Conservation (phyloP, 2,329 filamentous ascomycete genomes). For the Verticillium alfalfae region DNA sequence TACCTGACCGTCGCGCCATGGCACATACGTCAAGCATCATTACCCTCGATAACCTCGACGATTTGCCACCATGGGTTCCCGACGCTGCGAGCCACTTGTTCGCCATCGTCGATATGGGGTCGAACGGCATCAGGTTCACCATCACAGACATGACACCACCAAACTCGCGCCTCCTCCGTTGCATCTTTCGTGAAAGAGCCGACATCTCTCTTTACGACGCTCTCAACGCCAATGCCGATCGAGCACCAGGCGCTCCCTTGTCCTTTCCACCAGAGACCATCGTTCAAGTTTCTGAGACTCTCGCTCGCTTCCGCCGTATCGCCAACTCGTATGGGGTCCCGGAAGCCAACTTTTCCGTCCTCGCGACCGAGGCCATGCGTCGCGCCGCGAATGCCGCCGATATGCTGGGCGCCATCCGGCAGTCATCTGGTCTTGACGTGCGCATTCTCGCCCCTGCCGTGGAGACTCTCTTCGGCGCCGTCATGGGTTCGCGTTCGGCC, state of each 20-base stretch:
- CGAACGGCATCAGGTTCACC: conserved; percentile 91
- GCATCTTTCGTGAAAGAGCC: conserved; percentile 71
- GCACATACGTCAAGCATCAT: conserved; percentile 29
- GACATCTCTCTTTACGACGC: conserved; percentile 86
- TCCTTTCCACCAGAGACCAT: conserved; percentile 54
- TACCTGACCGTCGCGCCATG: not conserved
- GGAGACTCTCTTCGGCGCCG: conserved; percentile 75
- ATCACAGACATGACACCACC: conserved; percentile 75
- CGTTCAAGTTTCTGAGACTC: conserved; percentile 55
- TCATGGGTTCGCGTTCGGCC: conserved; percentile 72
- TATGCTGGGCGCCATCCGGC: conserved; percentile 61
- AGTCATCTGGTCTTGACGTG: conserved; percentile 58
- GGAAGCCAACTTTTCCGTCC: conserved; percentile 58
- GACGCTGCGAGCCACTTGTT: conserved; percentile 43
- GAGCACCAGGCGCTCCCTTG: conserved; percentile 13
- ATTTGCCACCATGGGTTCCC: conserved; percentile 43
- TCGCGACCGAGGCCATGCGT: conserved; percentile 87
- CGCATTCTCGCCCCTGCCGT: conserved; percentile 70
- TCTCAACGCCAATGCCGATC: conserved; percentile 41
- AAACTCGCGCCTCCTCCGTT: conserved; percentile 66
- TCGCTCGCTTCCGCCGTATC: conserved; percentile 66
- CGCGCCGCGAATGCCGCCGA: conserved; percentile 68
- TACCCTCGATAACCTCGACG: conserved; percentile 45
- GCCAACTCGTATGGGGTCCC: conserved; percentile 67
- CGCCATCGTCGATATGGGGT: conserved; percentile 58